phyloP scores from a whole-genome alignment of 2,329 filamentous ascomycete genomes.

The Penicillium sp. region DNA sequence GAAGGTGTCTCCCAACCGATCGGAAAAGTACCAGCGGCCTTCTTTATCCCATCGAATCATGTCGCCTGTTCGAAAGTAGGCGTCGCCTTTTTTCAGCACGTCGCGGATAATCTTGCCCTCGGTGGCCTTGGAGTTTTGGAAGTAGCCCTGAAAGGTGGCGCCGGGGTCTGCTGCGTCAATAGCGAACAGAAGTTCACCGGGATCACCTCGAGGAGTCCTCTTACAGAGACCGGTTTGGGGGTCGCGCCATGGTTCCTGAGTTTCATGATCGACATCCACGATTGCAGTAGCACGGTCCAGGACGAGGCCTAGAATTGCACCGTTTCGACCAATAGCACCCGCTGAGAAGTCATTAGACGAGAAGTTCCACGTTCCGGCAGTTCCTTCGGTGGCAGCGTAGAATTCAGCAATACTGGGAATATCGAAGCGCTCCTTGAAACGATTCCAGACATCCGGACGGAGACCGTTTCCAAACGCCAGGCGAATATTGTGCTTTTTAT shows the following conservation, averaged over 20 bases:
- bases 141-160: constrained; percentile 73
- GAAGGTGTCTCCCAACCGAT: constrained; percentile 54
- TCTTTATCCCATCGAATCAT: constrained; percentile 65
- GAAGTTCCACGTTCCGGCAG: constrained; percentile 64
- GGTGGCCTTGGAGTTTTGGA: constrained; percentile 64
- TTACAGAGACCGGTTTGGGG: constrained; percentile 64
- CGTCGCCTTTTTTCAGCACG: constrained; percentile 69
- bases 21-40: constrained; percentile 71
- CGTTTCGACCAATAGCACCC: constrained; percentile 73
- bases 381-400: constrained; percentile 72
- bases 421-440: constrained; percentile 73
- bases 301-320: constrained; percentile 54
- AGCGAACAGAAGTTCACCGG: constrained; percentile 70
- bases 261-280: constrained; percentile 65
- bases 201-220: constrained; percentile 52
- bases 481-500: constrained; percentile 66
- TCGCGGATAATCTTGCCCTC: constrained; percentile 66
- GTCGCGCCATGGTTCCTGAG: constrained; percentile 62
- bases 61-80: constrained; percentile 81
- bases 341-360: constrained; percentile 64
- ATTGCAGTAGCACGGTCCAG: constrained; percentile 51
- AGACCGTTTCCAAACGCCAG: constrained; percentile 79
- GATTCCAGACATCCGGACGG: constrained; percentile 77
- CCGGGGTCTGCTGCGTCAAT: constrained; percentile 60
- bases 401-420: constrained; percentile 71